Evolutionary conservation across 441 rosid species (phyloP).

Genomic region (Eruca vesicaria): DNA sequence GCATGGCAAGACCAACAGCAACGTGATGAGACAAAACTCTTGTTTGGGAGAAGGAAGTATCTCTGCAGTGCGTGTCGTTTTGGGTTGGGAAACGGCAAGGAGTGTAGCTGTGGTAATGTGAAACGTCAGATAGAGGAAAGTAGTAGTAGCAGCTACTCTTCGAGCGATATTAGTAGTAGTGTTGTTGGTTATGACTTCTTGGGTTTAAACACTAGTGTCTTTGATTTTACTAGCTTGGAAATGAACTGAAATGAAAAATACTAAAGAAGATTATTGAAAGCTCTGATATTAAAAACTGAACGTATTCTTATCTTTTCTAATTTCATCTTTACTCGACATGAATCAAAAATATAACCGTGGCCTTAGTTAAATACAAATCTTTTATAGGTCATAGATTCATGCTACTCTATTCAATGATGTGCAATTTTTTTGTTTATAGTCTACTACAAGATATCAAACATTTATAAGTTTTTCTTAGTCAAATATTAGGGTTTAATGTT

Average conservation of each 20-base stretch:
- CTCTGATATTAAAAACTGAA: constrained; percentile 3
- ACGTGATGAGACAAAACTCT: constrained; percentile 11
- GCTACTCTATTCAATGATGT: neutral
- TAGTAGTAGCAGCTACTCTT: constrained; percentile 30
- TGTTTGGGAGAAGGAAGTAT: neutral
- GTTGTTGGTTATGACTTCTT: constrained; percentile 64
- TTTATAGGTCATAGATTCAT: neutral
- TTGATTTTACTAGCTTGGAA: constrained; percentile 67
- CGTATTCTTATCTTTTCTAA: neutral
- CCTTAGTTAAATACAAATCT: neutral
- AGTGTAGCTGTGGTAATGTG: constrained; percentile 47
- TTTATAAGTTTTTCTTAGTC: neutral
- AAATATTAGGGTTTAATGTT: neutral
- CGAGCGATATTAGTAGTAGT: constrained; percentile 28
- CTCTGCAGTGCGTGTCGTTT: constrained; percentile 22
- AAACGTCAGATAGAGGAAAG: constrained; percentile 23
- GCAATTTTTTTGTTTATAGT: neutral
- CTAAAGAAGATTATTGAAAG: neutral
- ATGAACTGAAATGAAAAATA: constrained; percentile 38
- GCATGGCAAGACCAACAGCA: constrained; percentile 39
- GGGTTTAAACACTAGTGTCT: constrained; percentile 57
- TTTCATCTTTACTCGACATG: neutral
- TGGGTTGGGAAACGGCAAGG: constrained; percentile 39
- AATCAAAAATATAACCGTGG: neutral
- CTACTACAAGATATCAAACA: neutral